phyloP scores from a whole-genome alignment of 768 basidiomycete species.

The Chalciporus piperatus region DNA sequence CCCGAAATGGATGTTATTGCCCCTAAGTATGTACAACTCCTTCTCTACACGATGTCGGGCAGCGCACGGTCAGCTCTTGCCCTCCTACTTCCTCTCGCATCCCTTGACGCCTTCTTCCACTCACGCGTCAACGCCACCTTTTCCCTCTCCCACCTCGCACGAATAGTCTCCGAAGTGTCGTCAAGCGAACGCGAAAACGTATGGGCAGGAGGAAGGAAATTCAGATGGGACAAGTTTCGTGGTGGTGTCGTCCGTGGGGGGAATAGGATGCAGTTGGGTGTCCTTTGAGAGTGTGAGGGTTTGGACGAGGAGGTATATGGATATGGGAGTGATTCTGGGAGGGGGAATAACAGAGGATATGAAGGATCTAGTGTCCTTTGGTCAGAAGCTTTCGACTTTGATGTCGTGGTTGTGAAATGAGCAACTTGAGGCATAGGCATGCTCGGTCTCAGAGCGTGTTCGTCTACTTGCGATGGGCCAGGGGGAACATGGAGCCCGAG shows the following conservation, averaged over 20 bases:
- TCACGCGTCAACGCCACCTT: slow-evolving; percentile 66
- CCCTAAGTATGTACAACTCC: background rate
- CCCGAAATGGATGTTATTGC: background rate
- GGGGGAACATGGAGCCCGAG: slow-evolving; percentile 22
- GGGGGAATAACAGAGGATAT: slow-evolving; percentile 64
- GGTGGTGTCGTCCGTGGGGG: slow-evolving; percentile 34
- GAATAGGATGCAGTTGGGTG: slow-evolving; percentile 22
- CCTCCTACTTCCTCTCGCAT: slow-evolving; percentile 65
- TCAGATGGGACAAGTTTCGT: slow-evolving; percentile 52
- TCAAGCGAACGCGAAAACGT: slow-evolving; percentile 20
- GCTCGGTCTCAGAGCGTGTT: background rate
- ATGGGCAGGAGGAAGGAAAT: slow-evolving; percentile 30
- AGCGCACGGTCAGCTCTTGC: slow-evolving; percentile 39
- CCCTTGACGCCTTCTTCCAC: slow-evolving; percentile 76
- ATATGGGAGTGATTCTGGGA: slow-evolving; percentile 25
- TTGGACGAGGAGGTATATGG: slow-evolving; percentile 4
- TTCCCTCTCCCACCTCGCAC: slow-evolving; percentile 65
- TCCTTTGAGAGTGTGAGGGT: slow-evolving; percentile 10
- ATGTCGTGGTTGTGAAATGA: slow-evolving; percentile 1
- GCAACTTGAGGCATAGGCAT: background rate
- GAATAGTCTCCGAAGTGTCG: slow-evolving; percentile 46
- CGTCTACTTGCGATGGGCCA: slow-evolving; percentile 1
- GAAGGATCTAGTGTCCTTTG: slow-evolving; percentile 47
- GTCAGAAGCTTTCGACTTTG: slow-evolving; percentile 5
- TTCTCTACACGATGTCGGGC: background rate